Evolutionary conservation across 2,329 filamentous ascomycete species (phyloP).

Genomic region (Aspergillus clavatus): DNA sequence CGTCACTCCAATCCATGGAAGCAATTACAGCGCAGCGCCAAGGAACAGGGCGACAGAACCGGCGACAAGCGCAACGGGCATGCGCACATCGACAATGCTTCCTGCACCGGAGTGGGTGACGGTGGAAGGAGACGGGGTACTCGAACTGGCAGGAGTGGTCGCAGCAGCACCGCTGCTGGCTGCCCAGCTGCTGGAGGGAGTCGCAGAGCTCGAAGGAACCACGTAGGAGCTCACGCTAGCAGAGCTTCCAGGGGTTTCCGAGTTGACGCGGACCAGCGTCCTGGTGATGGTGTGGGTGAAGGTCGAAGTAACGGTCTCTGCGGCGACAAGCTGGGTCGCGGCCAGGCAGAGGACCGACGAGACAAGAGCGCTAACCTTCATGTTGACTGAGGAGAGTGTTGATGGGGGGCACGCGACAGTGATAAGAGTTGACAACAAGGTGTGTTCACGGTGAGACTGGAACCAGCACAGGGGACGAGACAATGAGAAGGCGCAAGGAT

Average conservation of each 20-base stretch:
- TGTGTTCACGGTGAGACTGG: conserved; percentile 1
- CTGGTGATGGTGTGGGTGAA: conserved; percentile 38
- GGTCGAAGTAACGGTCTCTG: conserved; percentile 24
- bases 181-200: conserved; percentile 11
- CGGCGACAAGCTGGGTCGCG: conserved; percentile 28
- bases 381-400: conserved; percentile 17
- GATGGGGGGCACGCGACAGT: neutral
- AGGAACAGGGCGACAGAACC: conserved; percentile 37
- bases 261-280: conserved; percentile 42
- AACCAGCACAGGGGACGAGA: neutral
- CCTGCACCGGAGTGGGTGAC: conserved; percentile 15
- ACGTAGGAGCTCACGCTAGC: conserved; percentile 23
- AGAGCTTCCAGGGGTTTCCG: conserved; percentile 28
- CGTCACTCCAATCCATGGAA: neutral
- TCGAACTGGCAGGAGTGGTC: conserved; percentile 16
- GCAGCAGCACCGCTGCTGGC: conserved; percentile 9
- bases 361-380: conserved; percentile 34
- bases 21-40: conserved; percentile 15
- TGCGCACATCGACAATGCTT: conserved; percentile 16
- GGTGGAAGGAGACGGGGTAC: conserved; percentile 18
- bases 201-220: conserved; percentile 23
- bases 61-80: conserved; percentile 32
- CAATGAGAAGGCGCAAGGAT: neutral
- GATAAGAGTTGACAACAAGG: neutral
- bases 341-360: conserved; percentile 34